Evolutionary conservation across 2,329 filamentous ascomycete species (phyloP).

Genomic region (Fonsecaea erecta): DNA sequence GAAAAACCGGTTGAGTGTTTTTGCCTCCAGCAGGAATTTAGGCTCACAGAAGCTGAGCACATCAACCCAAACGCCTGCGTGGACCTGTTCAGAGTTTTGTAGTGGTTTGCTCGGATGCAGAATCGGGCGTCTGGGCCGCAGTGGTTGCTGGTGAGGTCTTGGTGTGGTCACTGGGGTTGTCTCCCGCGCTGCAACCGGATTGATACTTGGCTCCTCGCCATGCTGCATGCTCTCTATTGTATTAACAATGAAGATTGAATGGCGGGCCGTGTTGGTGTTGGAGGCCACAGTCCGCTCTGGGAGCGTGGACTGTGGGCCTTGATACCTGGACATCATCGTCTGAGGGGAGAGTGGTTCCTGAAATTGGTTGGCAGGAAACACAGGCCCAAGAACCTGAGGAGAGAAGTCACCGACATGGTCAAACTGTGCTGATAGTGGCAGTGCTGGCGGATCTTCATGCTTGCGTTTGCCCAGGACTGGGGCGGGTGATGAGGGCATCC

Average conservation of each 20-base stretch:
- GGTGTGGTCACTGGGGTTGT: background rate
- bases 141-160: background rate
- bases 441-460: conserved; percentile 6
- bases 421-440: conserved; percentile 4
- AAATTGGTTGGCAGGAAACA: background rate
- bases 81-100: conserved; percentile 9
- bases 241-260: conserved; percentile 14
- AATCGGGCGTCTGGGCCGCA: background rate
- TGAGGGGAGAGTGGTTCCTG: background rate
- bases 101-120: conserved; percentile 21
- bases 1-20: conserved; percentile 32
- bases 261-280: background rate
- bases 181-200: too few relatives aligned
- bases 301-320: background rate
- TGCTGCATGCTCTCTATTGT: conserved; percentile 18
- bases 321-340: background rate
- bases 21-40: conserved; percentile 32
- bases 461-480: conserved; percentile 19
- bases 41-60: conserved; percentile 35
- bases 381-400: conserved; percentile 13
- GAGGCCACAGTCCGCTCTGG: background rate
- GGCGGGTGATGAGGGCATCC: background rate
- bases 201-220: background rate
- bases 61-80: conserved; percentile 34
- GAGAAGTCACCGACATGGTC: conserved; percentile 19